Percentiles rank a stretch among this genome's conserved stretches.
These are phyloP conservation scores for Scedosporium minutisporum DNA, from an alignment of 2,329 filamentous ascomycete species.

Conservation along the genomic window DNA sequence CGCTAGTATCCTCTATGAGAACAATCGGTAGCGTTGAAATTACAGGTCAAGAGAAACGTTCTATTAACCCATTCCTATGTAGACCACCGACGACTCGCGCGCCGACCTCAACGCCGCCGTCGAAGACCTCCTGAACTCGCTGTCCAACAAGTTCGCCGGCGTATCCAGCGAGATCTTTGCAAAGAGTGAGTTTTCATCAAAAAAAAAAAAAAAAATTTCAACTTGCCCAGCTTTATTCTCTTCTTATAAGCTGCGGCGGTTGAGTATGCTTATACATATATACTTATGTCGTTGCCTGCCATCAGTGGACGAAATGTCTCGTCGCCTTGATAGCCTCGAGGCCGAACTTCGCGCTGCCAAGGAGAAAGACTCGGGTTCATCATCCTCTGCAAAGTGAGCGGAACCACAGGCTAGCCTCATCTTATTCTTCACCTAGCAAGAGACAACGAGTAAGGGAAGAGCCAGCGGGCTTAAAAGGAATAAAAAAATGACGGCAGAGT, in stretches of 20 bases:
- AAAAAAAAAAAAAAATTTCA: too few species aligned
- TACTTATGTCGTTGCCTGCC: background rate
- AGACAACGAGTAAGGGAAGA: too few species aligned
- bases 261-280: background rate
- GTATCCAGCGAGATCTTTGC: constrained; percentile 81
- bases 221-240: background rate
- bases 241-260: background rate
- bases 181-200: constrained; percentile 60
- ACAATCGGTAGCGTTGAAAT: too few species aligned
- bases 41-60: background rate
- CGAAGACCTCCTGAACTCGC: constrained; percentile 74
- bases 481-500: background rate
- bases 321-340: constrained; percentile 75
- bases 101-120: constrained; percentile 68
- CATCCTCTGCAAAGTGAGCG: background rate
- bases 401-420: background rate
- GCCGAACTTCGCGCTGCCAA: constrained; percentile 55
- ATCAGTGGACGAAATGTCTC: constrained; percentile 88
- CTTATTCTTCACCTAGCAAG: background rate
- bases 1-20: background rate
- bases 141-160: constrained; percentile 76
- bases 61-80: background rate
- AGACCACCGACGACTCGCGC: constrained; percentile 19
- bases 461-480: too few species aligned
- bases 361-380: constrained; percentile 23